These are phyloP conservation scores for Sporisorium scitamineum DNA, from an alignment of 1,284 basidiomycete genomes.

Conservation along the genomic window DNA sequence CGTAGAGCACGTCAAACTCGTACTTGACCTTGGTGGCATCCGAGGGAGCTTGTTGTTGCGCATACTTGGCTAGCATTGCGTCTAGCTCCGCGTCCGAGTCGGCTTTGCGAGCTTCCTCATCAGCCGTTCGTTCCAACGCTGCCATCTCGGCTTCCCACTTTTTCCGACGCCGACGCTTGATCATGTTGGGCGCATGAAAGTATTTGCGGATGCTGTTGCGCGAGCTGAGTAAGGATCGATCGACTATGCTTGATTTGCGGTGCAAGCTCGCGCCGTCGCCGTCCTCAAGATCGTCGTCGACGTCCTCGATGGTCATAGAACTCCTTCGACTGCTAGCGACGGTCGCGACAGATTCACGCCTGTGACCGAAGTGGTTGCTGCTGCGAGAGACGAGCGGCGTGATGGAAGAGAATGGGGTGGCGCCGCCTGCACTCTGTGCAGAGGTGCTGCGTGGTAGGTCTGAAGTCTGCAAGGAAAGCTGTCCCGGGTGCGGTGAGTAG, in stretches of 20 bases:
- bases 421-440: slow-evolving; percentile 16
- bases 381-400: slow-evolving; percentile 31
- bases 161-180: slow-evolving; percentile 44
- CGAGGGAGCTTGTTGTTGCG: slow-evolving; percentile 45
- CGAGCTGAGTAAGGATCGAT: slow-evolving; percentile 42
- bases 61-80: slow-evolving; percentile 51
- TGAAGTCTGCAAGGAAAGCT: slow-evolving; percentile 26
- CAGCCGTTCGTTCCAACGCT: slow-evolving; percentile 26
- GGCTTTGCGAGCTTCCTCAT: slow-evolving; percentile 23
- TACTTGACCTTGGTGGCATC: slow-evolving; percentile 50
- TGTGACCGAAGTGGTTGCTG: slow-evolving; percentile 23
- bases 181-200: slow-evolving; percentile 35
- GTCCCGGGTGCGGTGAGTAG: slow-evolving; percentile 55
- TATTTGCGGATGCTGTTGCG: slow-evolving; percentile 43
- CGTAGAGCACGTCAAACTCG: slow-evolving; percentile 67
- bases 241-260: slow-evolving; percentile 27
- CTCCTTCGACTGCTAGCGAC: slow-evolving; percentile 40
- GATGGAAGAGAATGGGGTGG: slow-evolving; percentile 27
- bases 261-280: slow-evolving; percentile 9
- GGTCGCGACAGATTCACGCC: slow-evolving; percentile 43
- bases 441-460: slow-evolving; percentile 29
- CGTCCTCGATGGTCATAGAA: slow-evolving; percentile 38
- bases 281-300: slow-evolving; percentile 10
- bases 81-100: slow-evolving; percentile 56
- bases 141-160: slow-evolving; percentile 51